Percentiles rank a stretch among this genome's conserved stretches.
These are phyloP conservation scores for Spinacia oleracea DNA, from an alignment of 179 eudicot genomes.

Conservation along the genomic window DNA sequence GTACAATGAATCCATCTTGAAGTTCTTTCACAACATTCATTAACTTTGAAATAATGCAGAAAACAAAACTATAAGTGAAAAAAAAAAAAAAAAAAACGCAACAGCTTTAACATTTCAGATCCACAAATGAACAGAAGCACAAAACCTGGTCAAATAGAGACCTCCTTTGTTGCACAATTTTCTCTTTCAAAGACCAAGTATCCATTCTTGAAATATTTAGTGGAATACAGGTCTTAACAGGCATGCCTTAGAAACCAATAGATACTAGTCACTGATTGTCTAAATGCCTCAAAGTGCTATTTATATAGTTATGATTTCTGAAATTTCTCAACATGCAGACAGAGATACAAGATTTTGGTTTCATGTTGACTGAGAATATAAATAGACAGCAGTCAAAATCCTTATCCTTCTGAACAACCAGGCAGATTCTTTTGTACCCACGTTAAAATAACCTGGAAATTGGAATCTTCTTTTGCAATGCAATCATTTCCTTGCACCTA, in stretches of 20 bases:
- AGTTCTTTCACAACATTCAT: neutral
- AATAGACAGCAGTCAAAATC: slow-evolving; percentile 22
- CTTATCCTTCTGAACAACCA: slow-evolving; percentile 24
- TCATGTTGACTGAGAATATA: slow-evolving; percentile 24
- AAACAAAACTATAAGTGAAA: neutral
- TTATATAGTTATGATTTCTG: slow-evolving; percentile 23
- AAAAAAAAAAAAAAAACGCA: neutral
- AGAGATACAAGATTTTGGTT: slow-evolving; percentile 11
- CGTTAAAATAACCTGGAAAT: slow-evolving; percentile 9
- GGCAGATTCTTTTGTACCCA: slow-evolving; percentile 21
- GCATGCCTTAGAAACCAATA: slow-evolving; percentile 7
- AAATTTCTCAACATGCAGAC: neutral
- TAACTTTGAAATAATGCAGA: neutral
- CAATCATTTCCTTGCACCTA: slow-evolving; percentile 24
- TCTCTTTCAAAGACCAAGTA: slow-evolving; percentile 22
- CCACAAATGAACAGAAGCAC: slow-evolving; percentile 12
- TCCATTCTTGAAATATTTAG: slow-evolving; percentile 28
- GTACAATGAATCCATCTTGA: neutral
- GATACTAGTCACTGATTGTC: slow-evolving; percentile 7
- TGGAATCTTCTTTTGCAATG: slow-evolving; percentile 26
- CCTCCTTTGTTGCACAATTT: slow-evolving; percentile 26
- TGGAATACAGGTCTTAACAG: slow-evolving; percentile 11
- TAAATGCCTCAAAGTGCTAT: slow-evolving; percentile 15
- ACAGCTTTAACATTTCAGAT: neutral
- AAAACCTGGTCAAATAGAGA: slow-evolving; percentile 44